These are phyloP conservation scores for Poa annua DNA, from an alignment of 176 grass and related monocot genomes.

Conservation along the genomic window DNA sequence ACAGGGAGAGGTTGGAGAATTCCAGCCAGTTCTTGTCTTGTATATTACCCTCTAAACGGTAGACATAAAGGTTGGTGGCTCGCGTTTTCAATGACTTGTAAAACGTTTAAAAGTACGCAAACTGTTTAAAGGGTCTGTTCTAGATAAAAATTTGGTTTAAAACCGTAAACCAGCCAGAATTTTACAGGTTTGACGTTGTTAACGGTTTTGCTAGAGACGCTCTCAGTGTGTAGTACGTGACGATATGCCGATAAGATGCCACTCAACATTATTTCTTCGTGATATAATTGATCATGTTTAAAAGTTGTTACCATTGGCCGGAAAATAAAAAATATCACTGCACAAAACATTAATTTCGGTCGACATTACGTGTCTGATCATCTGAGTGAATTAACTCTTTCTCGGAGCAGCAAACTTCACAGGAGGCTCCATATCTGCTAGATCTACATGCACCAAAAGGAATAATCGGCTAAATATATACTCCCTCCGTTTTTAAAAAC, in stretches of 20 bases:
- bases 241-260: not conserved
- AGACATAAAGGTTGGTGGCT: too few relatives aligned
- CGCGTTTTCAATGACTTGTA: too few relatives aligned
- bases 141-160: too few relatives aligned
- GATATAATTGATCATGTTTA: not conserved
- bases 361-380: not conserved
- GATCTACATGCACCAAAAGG: not conserved
- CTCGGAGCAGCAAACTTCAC: not conserved
- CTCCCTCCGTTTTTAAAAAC: too few relatives aligned
- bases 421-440: not conserved
- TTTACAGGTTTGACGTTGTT: too few relatives aligned
- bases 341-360: not conserved
- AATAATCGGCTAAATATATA: not conserved
- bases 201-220: too few relatives aligned
- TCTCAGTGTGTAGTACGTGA: not conserved
- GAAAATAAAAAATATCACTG: not conserved
- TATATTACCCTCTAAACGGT: too few relatives aligned
- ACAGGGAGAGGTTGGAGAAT: too few relatives aligned
- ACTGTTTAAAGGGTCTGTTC: too few relatives aligned
- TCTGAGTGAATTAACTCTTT: not conserved
- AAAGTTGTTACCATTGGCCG: not conserved
- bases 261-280: not conserved
- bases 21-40: too few relatives aligned
- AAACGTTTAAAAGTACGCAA: too few relatives aligned
- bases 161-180: too few relatives aligned